Evolutionary conservation across 2,329 filamentous ascomycete species (phyloP).

Genomic region (Ophiostoma sp.): DNA sequence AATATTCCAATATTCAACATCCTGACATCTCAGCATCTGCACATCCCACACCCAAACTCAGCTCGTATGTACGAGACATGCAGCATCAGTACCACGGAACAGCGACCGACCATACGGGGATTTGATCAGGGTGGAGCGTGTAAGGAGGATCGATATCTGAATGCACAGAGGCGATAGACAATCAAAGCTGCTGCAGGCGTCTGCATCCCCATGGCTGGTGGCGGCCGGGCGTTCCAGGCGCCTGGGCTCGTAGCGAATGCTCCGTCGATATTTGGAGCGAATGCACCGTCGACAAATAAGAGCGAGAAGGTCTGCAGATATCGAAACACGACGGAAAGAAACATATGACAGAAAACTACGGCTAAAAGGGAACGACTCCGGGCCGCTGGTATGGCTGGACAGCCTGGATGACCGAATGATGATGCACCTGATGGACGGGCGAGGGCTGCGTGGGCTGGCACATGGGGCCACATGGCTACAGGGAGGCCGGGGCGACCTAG

Average conservation of each 20-base stretch:
- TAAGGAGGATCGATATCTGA: too few species aligned
- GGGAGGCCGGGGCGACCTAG: background rate
- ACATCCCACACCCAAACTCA: background rate
- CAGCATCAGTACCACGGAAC: background rate
- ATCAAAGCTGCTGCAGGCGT: background rate
- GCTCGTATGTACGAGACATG: conserved; percentile 1
- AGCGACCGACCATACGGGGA: background rate
- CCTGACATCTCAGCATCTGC: background rate
- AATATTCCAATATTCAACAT: background rate
- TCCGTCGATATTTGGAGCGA: background rate
- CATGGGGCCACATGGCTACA: background rate
- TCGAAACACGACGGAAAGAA: background rate
- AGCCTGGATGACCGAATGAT: background rate
- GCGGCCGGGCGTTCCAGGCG: background rate
- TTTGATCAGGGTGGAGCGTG: background rate
- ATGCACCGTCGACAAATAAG: background rate
- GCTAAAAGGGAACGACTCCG: conserved; percentile 7
- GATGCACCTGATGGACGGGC: background rate
- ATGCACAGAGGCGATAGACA: too few species aligned
- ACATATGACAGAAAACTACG: background rate
- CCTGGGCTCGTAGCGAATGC: conserved; percentile 5
- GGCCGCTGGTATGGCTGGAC: background rate
- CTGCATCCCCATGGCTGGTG: background rate
- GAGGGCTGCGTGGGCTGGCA: background rate
- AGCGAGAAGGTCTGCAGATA: background rate